Base-by-base conservation (phyloP, 2,329 filamentous ascomycete species). In the Colletotrichum sp. region DNA sequence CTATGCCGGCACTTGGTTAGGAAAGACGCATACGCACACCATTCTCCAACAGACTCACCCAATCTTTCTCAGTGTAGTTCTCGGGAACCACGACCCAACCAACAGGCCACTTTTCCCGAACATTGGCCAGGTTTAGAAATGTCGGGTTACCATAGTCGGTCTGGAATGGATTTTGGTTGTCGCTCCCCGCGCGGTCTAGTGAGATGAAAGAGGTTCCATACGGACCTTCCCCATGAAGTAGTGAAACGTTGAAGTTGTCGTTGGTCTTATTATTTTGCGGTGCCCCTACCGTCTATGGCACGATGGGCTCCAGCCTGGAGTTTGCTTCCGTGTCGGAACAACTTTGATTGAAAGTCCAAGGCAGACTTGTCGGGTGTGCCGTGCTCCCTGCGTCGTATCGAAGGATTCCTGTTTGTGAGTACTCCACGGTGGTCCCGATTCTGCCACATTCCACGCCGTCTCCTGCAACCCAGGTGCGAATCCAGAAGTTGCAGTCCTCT, bases 81-180 rank as follows among this genome's bases (percentile, higher is more conserved):
- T 76, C 76, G 0, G 75, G 74, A n/a, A 75, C 72, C 4, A 77
- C 72, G 1, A 74, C 74, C 76, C 76, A 76, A 15, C 71, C 69
- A 4, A 31, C 9, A 1, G 75, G 75, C 75, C 75, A 76, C 8
- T 69, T 58, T 0, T 29, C 66, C 16, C 64, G 63, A 9, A 67
- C 74, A 16, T 75, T 70, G 21, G 73, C 70, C 9, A 77, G 38
- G 13, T 77, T 67, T 18, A 76, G 78, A 77, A 84, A 86, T 3
- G 85, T 83, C 47, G 85, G 84, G 62, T 86, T 83, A 3, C 81
- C 85, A 78, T 84, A 86, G 77, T 87, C 80, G 9, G 80, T 84
- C 27, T 84, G 80, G 27, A 72, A 72, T 0, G 69, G 69, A 27
- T 24, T 16, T n/a, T 62, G 29, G 8, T 67, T 24, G 27, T 66